A percentile compares a stretch with the other conserved stretches of the same genome.
These are phyloP conservation scores for Termitomyces sp. DNA, from an alignment of 768 basidiomycete genomes.

Conservation along the genomic window DNA sequence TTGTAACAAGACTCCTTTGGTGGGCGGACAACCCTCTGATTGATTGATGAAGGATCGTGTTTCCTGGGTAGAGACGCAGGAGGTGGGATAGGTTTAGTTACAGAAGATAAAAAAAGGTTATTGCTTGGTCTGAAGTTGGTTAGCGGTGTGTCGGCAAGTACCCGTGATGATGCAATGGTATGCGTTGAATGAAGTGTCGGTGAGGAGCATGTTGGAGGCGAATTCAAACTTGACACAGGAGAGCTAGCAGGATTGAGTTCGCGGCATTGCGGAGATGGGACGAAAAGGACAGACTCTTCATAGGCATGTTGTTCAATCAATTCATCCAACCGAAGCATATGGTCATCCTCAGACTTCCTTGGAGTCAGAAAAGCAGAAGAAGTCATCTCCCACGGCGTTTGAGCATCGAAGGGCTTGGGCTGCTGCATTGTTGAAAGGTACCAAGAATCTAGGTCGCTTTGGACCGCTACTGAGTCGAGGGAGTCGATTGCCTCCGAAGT, in stretches of 20 bases:
- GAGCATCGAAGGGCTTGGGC: constrained; percentile 30
- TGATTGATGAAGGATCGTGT: constrained; percentile 39
- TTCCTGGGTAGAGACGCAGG: constrained; percentile 56
- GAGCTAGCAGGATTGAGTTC: constrained; percentile 21
- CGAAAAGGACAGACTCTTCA: constrained; percentile 53
- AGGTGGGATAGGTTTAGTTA: constrained; percentile 64
- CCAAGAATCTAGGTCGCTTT: constrained; percentile 52
- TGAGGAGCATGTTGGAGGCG: constrained; percentile 25
- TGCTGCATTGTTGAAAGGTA: constrained; percentile 39
- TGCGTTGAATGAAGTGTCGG: constrained; percentile 22
- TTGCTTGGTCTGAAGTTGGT: constrained; percentile 22
- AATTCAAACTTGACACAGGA: constrained; percentile 25
- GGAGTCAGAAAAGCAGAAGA: constrained; percentile 28
- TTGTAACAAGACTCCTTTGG: constrained; percentile 73
- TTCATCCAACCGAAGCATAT: constrained; percentile 66
- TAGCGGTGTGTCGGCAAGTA: constrained; percentile 16
- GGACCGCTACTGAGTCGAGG: constrained; percentile 41
- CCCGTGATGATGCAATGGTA: constrained; percentile 11
- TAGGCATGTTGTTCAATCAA: constrained; percentile 70
- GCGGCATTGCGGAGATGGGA: constrained; percentile 5
- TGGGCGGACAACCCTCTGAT: constrained; percentile 62
- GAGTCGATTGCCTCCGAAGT: constrained; percentile 62
- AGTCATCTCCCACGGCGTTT: constrained; percentile 39
- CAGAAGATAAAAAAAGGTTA: constrained; percentile 25
- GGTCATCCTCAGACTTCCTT: constrained; percentile 43